These are phyloP conservation scores for Komagataea norvegica DNA, from an alignment of 1,139 yeast species.

Conservation along the genomic window DNA sequence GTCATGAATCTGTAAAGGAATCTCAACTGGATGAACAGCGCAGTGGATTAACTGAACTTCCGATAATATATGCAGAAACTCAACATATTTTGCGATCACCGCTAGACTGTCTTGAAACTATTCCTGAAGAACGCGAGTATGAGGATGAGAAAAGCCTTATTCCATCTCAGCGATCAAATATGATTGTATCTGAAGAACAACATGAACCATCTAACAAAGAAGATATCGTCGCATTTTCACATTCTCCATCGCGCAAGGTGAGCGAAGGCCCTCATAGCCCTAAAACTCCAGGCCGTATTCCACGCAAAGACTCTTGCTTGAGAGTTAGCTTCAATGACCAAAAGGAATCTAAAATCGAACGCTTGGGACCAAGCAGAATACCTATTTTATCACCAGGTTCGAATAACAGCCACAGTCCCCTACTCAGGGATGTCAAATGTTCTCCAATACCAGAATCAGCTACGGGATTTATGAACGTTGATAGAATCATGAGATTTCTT, in stretches of 20 bases:
- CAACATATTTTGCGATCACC: too few relatives aligned
- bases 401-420: too few relatives aligned
- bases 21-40: too few relatives aligned
- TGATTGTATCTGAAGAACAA: not conserved
- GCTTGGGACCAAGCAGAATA: slow-evolving; percentile 4
- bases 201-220: too few relatives aligned
- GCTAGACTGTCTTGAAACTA: slow-evolving; percentile 1
- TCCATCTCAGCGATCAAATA: not conserved
- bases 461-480: not conserved
- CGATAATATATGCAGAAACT: too few relatives aligned
- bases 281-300: slow-evolving; percentile 3
- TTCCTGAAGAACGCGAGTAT: slow-evolving; percentile 2
- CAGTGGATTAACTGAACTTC: too few relatives aligned
- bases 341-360: not conserved
- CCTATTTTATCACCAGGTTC: slow-evolving; percentile 1
- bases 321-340: slow-evolving; percentile 5
- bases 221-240: too few relatives aligned
- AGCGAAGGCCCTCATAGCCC: too few relatives aligned
- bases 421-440: not conserved
- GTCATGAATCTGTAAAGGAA: not conserved
- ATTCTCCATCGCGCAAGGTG: too few relatives aligned
- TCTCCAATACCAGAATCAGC: not conserved
- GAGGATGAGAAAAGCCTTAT: not conserved
- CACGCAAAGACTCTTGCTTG: slow-evolving; percentile 10
- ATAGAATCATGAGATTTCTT: slow-evolving; percentile 9